phyloP scores from a whole-genome alignment of 805 yeast genomes.

The Suhomyces vadensis region DNA sequence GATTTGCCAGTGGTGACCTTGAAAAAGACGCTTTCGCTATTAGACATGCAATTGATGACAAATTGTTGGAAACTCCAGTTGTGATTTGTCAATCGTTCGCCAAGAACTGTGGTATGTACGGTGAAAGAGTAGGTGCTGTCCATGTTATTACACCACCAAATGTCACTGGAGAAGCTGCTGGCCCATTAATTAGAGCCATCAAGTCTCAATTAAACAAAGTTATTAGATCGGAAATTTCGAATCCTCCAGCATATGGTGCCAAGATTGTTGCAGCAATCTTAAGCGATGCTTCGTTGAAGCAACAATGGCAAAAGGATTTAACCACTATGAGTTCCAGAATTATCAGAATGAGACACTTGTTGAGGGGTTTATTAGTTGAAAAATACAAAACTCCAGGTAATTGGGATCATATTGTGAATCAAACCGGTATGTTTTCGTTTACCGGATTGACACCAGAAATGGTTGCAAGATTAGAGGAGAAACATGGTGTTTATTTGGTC shows the following conservation, averaged over 20 bases:
- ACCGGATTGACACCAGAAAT: conserved; percentile 81
- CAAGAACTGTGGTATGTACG: conserved; percentile 94
- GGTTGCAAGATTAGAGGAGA: conserved; percentile 71
- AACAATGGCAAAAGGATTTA: conserved; percentile 84
- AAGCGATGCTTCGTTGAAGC: conserved; percentile 61
- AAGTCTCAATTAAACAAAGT: conserved; percentile 73
- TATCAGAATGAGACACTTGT: conserved; percentile 68
- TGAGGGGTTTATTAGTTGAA: conserved; percentile 57
- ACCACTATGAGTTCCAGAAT: conserved; percentile 86
- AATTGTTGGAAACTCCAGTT: conserved; percentile 46
- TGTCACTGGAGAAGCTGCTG: conserved; percentile 22
- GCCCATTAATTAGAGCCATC: conserved; percentile 54
- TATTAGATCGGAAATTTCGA: conserved; percentile 83
- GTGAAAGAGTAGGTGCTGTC: conserved; percentile 95
- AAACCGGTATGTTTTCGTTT: conserved; percentile 96
- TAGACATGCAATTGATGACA: conserved; percentile 54
- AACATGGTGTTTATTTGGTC: conserved; percentile 81
- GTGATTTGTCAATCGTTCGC: conserved; percentile 94
- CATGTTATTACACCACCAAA: conserved; percentile 62
- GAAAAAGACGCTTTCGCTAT: conserved; percentile 83
- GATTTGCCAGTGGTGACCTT: conserved; percentile 89
- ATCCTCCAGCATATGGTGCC: conserved; percentile 95
- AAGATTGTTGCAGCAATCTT: conserved; percentile 80
- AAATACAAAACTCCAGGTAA: conserved; percentile 75
- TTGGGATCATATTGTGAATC: conserved; percentile 89